Evolutionary conservation across 208 protist genomes (phyloP).

Genomic region (Trypanosoma caninum): DNA sequence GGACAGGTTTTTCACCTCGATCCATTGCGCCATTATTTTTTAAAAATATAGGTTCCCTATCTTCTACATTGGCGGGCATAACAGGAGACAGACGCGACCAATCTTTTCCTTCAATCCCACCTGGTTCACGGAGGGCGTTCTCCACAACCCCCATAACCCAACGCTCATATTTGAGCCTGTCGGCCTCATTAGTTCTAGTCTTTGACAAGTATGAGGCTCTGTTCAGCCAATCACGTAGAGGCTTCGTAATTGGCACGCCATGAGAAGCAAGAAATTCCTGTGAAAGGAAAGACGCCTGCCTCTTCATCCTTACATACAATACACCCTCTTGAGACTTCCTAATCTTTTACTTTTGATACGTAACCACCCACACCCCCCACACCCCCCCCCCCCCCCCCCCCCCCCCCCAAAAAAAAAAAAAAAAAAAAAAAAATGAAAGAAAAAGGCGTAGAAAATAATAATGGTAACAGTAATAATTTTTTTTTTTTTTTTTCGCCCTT

Average conservation of each 20-base stretch:
- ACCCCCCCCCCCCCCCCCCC: too few species aligned
- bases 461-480: too few species aligned
- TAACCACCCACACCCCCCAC: too few species aligned
- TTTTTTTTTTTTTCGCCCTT: too few species aligned
- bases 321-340: background rate
- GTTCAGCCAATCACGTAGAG: conserved; percentile 64
- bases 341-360: background rate
- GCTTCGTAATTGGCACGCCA: conserved; percentile 40
- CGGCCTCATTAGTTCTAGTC: conserved; percentile 31
- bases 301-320: conserved; percentile 17
- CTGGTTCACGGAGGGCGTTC: conserved; percentile 30
- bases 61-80: conserved; percentile 51
- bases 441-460: too few species aligned
- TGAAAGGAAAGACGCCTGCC: conserved; percentile 28
- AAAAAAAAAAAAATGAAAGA: conserved; percentile 3
- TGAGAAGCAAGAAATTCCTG: conserved; percentile 41
- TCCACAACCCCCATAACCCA: conserved; percentile 66
- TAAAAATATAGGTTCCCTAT: conserved; percentile 29
- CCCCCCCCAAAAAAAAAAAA: too few species aligned
- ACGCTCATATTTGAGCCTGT: conserved; percentile 49
- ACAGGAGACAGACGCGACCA: conserved; percentile 57
- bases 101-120: conserved; percentile 32
- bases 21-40: background rate
- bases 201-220: conserved; percentile 54
- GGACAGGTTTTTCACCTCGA: background rate